Conservation (phyloP, 768 basidiomycete species). For the Suillus weaverae region DNA sequence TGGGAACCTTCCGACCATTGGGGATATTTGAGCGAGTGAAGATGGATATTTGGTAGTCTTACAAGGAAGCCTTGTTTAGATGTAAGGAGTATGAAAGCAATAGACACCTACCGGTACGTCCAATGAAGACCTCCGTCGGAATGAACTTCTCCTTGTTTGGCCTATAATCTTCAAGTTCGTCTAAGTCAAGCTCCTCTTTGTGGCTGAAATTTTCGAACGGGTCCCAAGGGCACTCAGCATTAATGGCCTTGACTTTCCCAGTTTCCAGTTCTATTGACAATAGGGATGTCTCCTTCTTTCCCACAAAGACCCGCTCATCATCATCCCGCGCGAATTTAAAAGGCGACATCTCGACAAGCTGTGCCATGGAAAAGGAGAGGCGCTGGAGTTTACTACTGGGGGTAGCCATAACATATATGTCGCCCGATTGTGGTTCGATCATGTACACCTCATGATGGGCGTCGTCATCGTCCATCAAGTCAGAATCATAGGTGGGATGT, state of each 20-base stretch:
- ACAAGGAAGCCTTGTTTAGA: conserved; percentile 1
- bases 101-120: conserved; percentile 55
- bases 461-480: conserved; percentile 53
- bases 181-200: conserved; percentile 48
- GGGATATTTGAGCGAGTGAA: conserved; percentile 52
- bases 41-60: conserved; percentile 91
- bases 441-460: conserved; percentile 76
- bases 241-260: conserved; percentile 74
- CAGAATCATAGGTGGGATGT: conserved; percentile 58
- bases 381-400: conserved; percentile 74
- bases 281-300: conserved; percentile 85
- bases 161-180: conserved; percentile 57
- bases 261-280: conserved; percentile 76
- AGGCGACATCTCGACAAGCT: conserved; percentile 86
- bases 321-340: conserved; percentile 66
- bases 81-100: not conserved
- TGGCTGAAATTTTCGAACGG: conserved; percentile 55
- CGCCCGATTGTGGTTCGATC: conserved; percentile 92
- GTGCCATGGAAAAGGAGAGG: conserved; percentile 88
- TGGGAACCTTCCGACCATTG: conserved; percentile 40
- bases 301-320: conserved; percentile 78
- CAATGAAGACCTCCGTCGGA: conserved; percentile 57
- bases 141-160: conserved; percentile 28
- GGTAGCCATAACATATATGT: conserved; percentile 82
- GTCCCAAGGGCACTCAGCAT: conserved; percentile 78